phyloP scores from a whole-genome alignment of 495 filamentous ascomycete species.

The Neurospora africana region DNA sequence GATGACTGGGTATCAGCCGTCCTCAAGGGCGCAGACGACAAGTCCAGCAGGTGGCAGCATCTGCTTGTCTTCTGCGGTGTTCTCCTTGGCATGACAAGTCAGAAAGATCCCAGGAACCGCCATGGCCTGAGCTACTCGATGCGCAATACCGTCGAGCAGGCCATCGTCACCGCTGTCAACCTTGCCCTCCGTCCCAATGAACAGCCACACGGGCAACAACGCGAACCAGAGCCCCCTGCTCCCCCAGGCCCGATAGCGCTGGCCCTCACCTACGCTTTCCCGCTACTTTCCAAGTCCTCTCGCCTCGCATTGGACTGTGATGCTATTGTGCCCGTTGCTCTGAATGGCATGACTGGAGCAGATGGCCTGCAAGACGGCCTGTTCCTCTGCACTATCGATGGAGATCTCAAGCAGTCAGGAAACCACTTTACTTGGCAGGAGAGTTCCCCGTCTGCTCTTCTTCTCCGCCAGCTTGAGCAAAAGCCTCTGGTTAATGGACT shows the following conservation, averaged over 20 bases:
- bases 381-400: conserved; percentile 67
- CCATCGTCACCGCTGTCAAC: conserved; percentile 69
- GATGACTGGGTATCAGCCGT: conserved; percentile 82
- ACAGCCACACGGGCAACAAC: conserved; percentile 19
- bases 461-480: conserved; percentile 45
- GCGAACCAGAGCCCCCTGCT: conserved; percentile 36
- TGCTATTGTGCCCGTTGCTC: conserved; percentile 57
- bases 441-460: conserved; percentile 46
- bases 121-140: conserved; percentile 51
- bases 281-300: conserved; percentile 51
- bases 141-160: conserved; percentile 61
- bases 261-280: conserved; percentile 71
- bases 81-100: conserved; percentile 54
- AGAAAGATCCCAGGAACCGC: conserved; percentile 48
- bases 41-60: conserved; percentile 82
- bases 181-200: conserved; percentile 42
- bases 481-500: conserved; percentile 68
- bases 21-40: conserved; percentile 72
- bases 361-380: conserved; percentile 79
- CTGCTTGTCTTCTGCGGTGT: conserved; percentile 70
- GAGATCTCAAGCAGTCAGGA: conserved; percentile 56
- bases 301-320: conserved; percentile 59
- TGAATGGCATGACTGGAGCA: conserved; percentile 51
- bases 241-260: conserved; percentile 54
- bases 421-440: conserved; percentile 64